Conservation (phyloP, 768 basidiomycete species). For the Boletales sp. region DNA sequence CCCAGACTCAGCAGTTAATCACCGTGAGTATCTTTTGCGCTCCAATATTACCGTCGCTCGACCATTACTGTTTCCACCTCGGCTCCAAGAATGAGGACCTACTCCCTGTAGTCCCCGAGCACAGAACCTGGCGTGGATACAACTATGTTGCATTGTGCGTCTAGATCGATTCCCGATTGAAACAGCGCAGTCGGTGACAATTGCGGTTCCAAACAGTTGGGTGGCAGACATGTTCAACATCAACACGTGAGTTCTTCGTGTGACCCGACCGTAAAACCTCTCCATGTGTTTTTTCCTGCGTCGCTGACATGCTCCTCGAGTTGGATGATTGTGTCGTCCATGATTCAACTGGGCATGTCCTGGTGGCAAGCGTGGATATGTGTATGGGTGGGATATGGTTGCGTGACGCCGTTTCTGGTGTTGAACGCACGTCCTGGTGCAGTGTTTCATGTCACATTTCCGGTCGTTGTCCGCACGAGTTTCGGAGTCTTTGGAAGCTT, state of each 20-base stretch:
- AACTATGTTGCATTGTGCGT: conserved; percentile 67
- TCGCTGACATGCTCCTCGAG: conserved; percentile 30
- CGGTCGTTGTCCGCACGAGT: conserved; percentile 70
- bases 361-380: conserved; percentile 90
- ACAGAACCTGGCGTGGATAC: conserved; percentile 61
- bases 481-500: conserved; percentile 77
- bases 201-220: conserved; percentile 48
- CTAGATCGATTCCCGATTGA: not conserved
- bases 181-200: not conserved
- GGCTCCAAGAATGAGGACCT: conserved; percentile 63
- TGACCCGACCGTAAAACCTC: not conserved
- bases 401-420: conserved; percentile 68
- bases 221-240: conserved; percentile 79
- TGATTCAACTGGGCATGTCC: conserved; percentile 67
- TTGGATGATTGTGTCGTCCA: conserved; percentile 76
- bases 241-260: conserved; percentile 52
- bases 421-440: conserved; percentile 78
- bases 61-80: conserved; percentile 13
- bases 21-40: conserved; percentile 36
- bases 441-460: conserved; percentile 72
- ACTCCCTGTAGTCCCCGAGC: conserved; percentile 58
- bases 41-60: conserved; percentile 1
- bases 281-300: not conserved
- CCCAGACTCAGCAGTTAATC: conserved; percentile 55
- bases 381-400: conserved; percentile 60